Evolutionary conservation across 2,329 filamentous ascomycete species (phyloP).

Genomic region (Aspergillus fischeri): DNA sequence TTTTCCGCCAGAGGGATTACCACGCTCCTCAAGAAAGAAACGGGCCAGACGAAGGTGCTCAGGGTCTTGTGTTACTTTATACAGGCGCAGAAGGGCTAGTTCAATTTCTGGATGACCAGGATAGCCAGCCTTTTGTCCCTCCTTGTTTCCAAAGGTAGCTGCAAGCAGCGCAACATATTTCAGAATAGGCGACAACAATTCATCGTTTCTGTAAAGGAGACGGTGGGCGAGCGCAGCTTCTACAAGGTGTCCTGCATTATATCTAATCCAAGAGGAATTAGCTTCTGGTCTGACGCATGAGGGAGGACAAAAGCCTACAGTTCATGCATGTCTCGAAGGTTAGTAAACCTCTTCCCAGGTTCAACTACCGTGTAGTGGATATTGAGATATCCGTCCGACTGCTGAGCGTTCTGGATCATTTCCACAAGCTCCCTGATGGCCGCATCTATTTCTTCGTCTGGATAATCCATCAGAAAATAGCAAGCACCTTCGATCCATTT

Average conservation of each 20-base stretch:
- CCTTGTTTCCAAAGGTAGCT: constrained; percentile 49
- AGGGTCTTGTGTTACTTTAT: constrained; percentile 36
- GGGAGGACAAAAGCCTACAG: constrained; percentile 39
- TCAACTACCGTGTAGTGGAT: constrained; percentile 60
- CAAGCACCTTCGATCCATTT: constrained; percentile 63
- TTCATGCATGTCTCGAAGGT: constrained; percentile 60
- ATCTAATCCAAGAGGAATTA: constrained; percentile 35
- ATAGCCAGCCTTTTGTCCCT: constrained; percentile 54
- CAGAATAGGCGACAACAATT: constrained; percentile 50
- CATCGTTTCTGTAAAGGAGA: constrained; percentile 49
- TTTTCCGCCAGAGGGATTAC: constrained; percentile 41
- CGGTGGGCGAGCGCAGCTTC: constrained; percentile 57
- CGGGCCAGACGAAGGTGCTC: constrained; percentile 46
- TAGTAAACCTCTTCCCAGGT: constrained; percentile 53
- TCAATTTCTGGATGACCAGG: constrained; percentile 58
- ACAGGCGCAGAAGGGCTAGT: constrained; percentile 46
- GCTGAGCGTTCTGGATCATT: constrained; percentile 56
- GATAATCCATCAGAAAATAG: constrained; percentile 46
- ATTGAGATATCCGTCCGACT: constrained; percentile 60
- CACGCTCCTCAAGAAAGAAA: constrained; percentile 58
- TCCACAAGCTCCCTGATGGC: constrained; percentile 55
- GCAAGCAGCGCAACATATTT: constrained; percentile 54
- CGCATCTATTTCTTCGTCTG: constrained; percentile 45
- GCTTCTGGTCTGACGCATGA: not conserved
- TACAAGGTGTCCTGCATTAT: constrained; percentile 59